Percentiles rank a stretch among this genome's conserved stretches.
These are phyloP conservation scores for Chiua virens DNA, from an alignment of 768 basidiomycete species.

Conservation along the genomic window DNA sequence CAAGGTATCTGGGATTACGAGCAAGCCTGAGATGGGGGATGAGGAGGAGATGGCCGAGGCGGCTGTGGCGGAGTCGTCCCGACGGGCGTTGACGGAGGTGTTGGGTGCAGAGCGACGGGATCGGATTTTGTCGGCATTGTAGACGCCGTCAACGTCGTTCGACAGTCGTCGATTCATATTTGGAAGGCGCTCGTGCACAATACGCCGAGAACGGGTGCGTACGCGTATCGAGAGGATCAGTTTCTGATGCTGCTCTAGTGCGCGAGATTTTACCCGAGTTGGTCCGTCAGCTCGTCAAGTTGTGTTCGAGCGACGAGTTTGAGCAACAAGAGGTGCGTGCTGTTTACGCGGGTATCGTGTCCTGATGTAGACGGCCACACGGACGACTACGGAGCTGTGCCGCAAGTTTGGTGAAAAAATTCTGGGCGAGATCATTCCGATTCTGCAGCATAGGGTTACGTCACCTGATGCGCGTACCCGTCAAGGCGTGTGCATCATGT, in stretches of 20 bases:
- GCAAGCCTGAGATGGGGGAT: constrained; percentile 76
- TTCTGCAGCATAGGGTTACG: constrained; percentile 64
- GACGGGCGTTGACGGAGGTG: constrained; percentile 82
- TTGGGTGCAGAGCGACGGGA: constrained; percentile 88
- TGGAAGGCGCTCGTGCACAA: constrained; percentile 99
- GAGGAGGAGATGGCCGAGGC: constrained; percentile 68
- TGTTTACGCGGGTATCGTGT: background rate
- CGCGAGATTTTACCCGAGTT: constrained; percentile 91
- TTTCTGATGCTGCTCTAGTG: constrained; percentile 41
- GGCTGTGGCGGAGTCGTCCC: constrained; percentile 71
- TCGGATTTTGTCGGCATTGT: constrained; percentile 86
- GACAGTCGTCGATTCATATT: constrained; percentile 90
- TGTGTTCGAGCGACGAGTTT: constrained; percentile 74
- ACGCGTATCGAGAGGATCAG: background rate
- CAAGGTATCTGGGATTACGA: constrained; percentile 94
- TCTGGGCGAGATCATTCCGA: constrained; percentile 77
- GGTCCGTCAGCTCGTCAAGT: constrained; percentile 68
- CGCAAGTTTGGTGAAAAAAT: constrained; percentile 95
- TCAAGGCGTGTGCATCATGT: constrained; percentile 84
- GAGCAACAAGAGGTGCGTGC: constrained; percentile 85
- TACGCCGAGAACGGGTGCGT: constrained; percentile 81
- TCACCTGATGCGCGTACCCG: constrained; percentile 65
- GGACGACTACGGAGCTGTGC: constrained; percentile 86
- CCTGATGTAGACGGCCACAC: constrained; percentile 69
- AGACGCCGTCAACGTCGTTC: constrained; percentile 88